A percentile compares a stretch with the other conserved stretches of the same genome.
Evolutionary conservation across 176 grass and related monocot genomes (phyloP).

Genomic region (Pontederia crassipes): DNA sequence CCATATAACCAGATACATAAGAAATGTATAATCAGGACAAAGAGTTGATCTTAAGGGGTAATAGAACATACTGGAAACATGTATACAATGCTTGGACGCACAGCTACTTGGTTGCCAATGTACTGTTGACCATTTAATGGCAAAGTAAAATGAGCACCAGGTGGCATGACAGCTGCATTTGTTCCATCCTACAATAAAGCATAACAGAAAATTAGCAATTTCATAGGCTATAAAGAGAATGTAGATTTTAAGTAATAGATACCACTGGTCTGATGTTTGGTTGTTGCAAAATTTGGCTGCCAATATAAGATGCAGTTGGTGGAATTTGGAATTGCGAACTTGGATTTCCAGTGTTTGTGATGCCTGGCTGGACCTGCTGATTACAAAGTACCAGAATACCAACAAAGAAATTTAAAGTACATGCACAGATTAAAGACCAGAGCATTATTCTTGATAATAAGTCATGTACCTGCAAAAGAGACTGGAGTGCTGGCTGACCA

Average conservation of each 20-base stretch:
- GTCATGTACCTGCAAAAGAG: constrained; percentile 37
- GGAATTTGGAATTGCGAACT: constrained; percentile 24
- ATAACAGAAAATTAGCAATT: constrained; percentile 17
- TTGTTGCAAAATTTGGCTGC: constrained; percentile 2
- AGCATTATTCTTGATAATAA: constrained; percentile 16
- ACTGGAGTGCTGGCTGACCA: constrained; percentile 24
- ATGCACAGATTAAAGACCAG: neutral
- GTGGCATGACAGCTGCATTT: constrained; percentile 30
- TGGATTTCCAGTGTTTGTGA: neutral
- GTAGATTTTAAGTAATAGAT: neutral
- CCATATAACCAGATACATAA: neutral
- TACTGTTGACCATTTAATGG: constrained; percentile 60
- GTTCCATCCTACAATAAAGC: constrained; percentile 34
- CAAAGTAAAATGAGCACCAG: constrained; percentile 44
- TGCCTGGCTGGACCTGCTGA: neutral
- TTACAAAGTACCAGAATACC: neutral
- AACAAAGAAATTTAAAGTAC: no score
- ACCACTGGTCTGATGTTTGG: neutral
- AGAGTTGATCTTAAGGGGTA: neutral
- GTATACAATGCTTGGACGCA: constrained; percentile 79
- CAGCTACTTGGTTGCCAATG: constrained; percentile 46
- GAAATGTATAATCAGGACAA: neutral
- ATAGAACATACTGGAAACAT: constrained; percentile 81
- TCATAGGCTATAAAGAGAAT: constrained; percentile 4
- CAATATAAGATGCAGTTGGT: constrained; percentile 16